These are phyloP conservation scores for Epichloe glyceriae DNA, from an alignment of 2,329 filamentous ascomycete species.

Conservation along the genomic window DNA sequence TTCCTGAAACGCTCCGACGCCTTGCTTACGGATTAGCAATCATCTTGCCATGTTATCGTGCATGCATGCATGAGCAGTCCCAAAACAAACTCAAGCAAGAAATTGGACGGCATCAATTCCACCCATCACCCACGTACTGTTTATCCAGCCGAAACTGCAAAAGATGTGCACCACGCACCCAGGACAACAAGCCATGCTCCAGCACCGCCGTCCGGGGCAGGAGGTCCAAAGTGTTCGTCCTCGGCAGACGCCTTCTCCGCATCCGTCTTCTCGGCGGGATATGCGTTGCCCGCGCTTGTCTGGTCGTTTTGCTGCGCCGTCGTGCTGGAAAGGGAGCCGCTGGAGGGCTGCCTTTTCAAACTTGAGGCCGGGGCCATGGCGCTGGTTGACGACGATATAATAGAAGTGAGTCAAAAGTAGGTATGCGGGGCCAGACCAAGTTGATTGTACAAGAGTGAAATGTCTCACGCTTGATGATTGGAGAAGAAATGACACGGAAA, in stretches of 20 bases:
- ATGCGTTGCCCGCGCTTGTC: not conserved
- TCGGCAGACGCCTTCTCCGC: not conserved
- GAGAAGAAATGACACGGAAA: too few species aligned
- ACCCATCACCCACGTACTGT: conserved; percentile 9
- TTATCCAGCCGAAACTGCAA: conserved; percentile 19
- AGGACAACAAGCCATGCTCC: conserved; percentile 18
- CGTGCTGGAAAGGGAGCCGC: not conserved
- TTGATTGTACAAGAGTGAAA: too few species aligned
- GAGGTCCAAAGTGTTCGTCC: not conserved
- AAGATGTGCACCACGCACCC: conserved; percentile 19
- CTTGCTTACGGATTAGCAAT: conserved; percentile 7
- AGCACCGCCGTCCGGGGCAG: conserved; percentile 12
- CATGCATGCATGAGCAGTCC: not conserved
- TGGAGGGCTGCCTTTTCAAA: not conserved
- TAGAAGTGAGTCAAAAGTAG: too few species aligned
- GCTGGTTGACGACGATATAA: too few species aligned
- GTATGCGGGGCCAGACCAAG: too few species aligned
- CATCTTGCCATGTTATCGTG: too few species aligned
- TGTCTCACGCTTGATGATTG: too few species aligned
- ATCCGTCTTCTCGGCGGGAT: not conserved
- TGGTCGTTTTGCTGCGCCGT: not conserved
- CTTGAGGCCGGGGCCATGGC: not conserved
- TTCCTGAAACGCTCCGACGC: conserved; percentile 35
- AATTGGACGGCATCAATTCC: not conserved
- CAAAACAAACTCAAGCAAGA: not conserved